Evolutionary conservation across 2,329 filamentous ascomycete genomes (phyloP).

Genomic region (Reticulascus tulasneorum): DNA sequence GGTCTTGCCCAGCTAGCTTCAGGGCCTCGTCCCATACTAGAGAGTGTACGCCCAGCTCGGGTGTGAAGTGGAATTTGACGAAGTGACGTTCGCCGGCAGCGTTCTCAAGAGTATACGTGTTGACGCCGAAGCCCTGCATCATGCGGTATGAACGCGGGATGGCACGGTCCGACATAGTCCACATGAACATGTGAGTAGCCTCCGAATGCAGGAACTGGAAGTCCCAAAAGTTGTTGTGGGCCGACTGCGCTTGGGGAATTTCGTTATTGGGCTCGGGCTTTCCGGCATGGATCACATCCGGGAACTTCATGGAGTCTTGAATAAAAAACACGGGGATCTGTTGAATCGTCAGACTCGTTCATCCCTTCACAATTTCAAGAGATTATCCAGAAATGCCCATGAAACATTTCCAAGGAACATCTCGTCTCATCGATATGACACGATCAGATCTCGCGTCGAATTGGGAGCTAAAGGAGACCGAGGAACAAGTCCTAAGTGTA

Average conservation of each 20-base stretch:
- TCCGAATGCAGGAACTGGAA: conserved; percentile 66
- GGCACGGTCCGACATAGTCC: conserved; percentile 70
- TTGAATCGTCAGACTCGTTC: neutral
- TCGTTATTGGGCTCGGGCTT: conserved; percentile 71
- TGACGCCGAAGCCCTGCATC: conserved; percentile 85
- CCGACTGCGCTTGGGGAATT: conserved; percentile 65
- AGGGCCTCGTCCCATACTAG: conserved; percentile 77
- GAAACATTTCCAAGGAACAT: too few species aligned
- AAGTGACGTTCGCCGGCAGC: conserved; percentile 65
- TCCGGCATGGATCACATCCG: conserved; percentile 54
- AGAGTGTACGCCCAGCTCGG: conserved; percentile 70
- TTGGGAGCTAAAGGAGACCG: neutral
- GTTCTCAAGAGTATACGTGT: conserved; percentile 70
- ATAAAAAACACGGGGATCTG: conserved; percentile 70
- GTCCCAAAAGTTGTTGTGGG: conserved; percentile 77
- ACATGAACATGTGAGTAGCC: conserved; percentile 75
- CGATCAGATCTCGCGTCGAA: too few species aligned
- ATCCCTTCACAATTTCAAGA: neutral
- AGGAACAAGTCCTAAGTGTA: neutral
- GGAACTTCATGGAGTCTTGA: conserved; percentile 71
- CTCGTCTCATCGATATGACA: too few species aligned
- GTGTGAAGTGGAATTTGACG: conserved; percentile 75
- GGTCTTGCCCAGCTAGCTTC: conserved; percentile 70
- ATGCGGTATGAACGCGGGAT: conserved; percentile 75
- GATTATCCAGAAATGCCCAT: too few species aligned